Evolutionary conservation across 2,329 filamentous ascomycete genomes (phyloP).

Genomic region (Lachnellula arida): DNA sequence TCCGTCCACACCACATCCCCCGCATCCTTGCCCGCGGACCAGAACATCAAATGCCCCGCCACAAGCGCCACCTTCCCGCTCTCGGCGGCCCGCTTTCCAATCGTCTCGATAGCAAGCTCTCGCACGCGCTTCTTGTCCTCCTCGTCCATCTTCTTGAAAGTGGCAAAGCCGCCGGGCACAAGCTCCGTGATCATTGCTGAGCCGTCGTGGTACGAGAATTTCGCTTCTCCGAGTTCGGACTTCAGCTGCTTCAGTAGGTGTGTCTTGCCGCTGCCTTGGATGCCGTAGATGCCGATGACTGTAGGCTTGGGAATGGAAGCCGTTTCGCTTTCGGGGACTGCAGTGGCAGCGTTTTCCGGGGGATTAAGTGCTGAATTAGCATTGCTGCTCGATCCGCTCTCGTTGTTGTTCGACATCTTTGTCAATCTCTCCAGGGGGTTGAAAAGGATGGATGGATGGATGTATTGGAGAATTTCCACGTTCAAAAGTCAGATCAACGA

Average conservation of each 20-base stretch:
- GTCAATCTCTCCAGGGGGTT: too few relatives aligned
- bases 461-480: too few relatives aligned
- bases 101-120: conserved; percentile 40
- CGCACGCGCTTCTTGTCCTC: conserved; percentile 38
- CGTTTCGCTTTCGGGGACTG: too few relatives aligned
- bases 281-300: conserved; percentile 50
- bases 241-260: conserved; percentile 40
- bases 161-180: conserved; percentile 42
- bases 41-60: conserved; percentile 53
- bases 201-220: conserved; percentile 49
- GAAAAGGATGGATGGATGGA: too few relatives aligned
- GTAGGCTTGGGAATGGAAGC: conserved; percentile 29
- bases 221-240: conserved; percentile 28
- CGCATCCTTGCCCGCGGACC: conserved; percentile 35
- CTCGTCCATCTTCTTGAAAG: conserved; percentile 40
- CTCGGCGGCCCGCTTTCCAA: conserved; percentile 35
- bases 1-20: conserved; percentile 38
- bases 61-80: conserved; percentile 42
- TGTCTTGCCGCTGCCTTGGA: conserved; percentile 51
- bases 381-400: conserved; percentile 17
- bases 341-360: conserved; percentile 5
- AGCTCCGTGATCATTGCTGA: conserved; percentile 42
- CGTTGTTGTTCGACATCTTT: neutral
- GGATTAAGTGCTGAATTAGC: neutral
- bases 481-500: too few relatives aligned